These are phyloP conservation scores for Hypoxylon sp. DNA, from an alignment of 2,329 filamentous ascomycete genomes.

Conservation along the genomic window DNA sequence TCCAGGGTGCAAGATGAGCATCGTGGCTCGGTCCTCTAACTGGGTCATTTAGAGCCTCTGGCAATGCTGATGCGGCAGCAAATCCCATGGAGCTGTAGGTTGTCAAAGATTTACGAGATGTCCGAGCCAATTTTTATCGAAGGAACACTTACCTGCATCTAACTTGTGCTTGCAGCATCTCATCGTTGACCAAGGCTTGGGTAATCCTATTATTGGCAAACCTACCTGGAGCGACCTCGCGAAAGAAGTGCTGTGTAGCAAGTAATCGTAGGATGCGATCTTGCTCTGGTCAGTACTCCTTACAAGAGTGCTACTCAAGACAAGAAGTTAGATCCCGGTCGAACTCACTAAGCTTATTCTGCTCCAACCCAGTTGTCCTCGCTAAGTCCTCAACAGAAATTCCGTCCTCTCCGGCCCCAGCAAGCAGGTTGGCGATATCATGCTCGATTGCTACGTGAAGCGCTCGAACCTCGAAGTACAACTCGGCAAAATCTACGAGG, in stretches of 20 bases:
- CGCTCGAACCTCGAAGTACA: conserved; percentile 42
- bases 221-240: conserved; percentile 34
- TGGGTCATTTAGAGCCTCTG: conserved; percentile 39
- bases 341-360: conserved; percentile 30
- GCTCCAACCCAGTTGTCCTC: conserved; percentile 30
- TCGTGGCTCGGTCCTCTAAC: conserved; percentile 42
- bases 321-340: neutral
- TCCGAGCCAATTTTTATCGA: neutral
- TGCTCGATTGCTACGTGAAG: conserved; percentile 45
- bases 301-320: neutral
- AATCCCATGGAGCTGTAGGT: conserved; percentile 36
- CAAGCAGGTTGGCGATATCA: conserved; percentile 38
- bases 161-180: conserved; percentile 40
- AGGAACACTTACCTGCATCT: conserved; percentile 32
- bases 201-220: conserved; percentile 48
- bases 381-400: conserved; percentile 39
- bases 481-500: conserved; percentile 41
- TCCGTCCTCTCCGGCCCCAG: conserved; percentile 32
- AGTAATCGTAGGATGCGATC: conserved; percentile 43
- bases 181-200: conserved; percentile 38
- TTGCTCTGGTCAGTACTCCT: conserved; percentile 14
- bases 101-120: conserved; percentile 4
- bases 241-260: conserved; percentile 44
- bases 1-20: conserved; percentile 34
- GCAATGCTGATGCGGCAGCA: conserved; percentile 38